A percentile compares a stretch with the other conserved stretches of the same genome.
Evolutionary conservation across 495 filamentous ascomycete species (phyloP).

Genomic region (Bryoglossum gracile): DNA sequence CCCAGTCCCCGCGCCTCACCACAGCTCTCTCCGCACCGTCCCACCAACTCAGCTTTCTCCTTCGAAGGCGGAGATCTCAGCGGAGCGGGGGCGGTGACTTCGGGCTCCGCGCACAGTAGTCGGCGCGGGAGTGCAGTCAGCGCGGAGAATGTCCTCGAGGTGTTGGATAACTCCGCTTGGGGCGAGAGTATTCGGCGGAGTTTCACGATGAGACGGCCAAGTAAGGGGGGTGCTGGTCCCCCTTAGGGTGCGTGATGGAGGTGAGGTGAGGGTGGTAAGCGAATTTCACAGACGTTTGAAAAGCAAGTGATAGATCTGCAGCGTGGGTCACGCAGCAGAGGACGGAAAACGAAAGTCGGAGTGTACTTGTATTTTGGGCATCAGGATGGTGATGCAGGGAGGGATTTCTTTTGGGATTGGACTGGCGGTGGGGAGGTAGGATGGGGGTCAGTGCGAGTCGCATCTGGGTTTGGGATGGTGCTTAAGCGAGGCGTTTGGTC

Average conservation of each 20-base stretch:
- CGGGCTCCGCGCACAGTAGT: slow-evolving; percentile 33
- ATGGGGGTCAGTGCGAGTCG: slow-evolving; percentile 15
- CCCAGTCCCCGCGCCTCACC: slow-evolving; percentile 14
- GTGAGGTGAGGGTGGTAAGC: slow-evolving; percentile 3
- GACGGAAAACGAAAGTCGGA: too few relatives aligned
- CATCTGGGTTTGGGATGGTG: slow-evolving; percentile 5
- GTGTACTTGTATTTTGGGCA: slow-evolving; percentile 10
- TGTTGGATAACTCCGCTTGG: slow-evolving; percentile 83
- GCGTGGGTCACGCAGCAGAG: not conserved
- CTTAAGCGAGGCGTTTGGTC: slow-evolving; percentile 13
- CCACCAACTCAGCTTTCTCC: slow-evolving; percentile 24
- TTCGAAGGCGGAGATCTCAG: slow-evolving; percentile 25
- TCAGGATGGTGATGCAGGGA: slow-evolving; percentile 3
- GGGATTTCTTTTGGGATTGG: slow-evolving; percentile 5
- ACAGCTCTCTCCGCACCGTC: slow-evolving; percentile 18
- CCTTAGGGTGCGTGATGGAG: too few relatives aligned
- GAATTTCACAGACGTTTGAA: slow-evolving; percentile 14
- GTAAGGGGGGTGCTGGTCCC: slow-evolving; percentile 8
- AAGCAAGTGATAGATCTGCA: slow-evolving; percentile 7
- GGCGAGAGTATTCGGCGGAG: slow-evolving; percentile 85
- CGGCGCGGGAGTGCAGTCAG: slow-evolving; percentile 62
- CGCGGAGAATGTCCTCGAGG: slow-evolving; percentile 69
- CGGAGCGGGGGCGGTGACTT: too few relatives aligned
- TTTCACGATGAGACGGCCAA: slow-evolving; percentile 63
- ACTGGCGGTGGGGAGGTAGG: slow-evolving; percentile 8